phyloP scores from a whole-genome alignment of 129 eudicot genomes.

The Helichrysum umbraculigerum region DNA sequence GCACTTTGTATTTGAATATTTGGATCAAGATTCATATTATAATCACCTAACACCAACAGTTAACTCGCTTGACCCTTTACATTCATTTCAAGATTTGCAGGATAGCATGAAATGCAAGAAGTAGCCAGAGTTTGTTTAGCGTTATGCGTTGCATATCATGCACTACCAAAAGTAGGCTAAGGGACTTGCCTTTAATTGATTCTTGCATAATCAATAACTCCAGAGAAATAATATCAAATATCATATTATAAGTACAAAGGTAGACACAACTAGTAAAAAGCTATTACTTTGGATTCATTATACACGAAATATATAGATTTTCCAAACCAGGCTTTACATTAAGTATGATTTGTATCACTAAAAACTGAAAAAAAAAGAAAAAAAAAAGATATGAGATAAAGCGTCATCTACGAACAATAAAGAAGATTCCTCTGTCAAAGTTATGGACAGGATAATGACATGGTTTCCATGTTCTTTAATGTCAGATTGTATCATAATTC shows the following conservation, averaged over 20 bases:
- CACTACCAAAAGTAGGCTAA: background rate
- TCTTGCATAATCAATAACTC: no score
- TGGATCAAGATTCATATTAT: conserved; percentile 22
- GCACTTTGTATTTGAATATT: conserved; percentile 10
- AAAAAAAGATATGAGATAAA: background rate
- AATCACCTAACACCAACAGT: background rate
- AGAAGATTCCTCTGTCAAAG: conserved; percentile 11
- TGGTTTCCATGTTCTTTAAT: conserved; percentile 15
- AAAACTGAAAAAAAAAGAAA: background rate
- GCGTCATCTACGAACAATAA: background rate
- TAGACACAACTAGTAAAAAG: background rate
- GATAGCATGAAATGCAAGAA: background rate
- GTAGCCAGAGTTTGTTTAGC: no score
- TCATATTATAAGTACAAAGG: background rate
- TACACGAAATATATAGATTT: background rate
- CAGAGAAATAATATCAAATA: no score
- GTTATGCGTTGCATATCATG: background rate
- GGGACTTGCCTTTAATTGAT: no score
- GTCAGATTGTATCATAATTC: conserved; percentile 15
- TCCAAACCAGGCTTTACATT: background rate
- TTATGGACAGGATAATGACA: conserved; percentile 15
- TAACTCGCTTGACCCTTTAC: background rate
- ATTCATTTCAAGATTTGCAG: background rate
- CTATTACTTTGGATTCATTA: background rate
- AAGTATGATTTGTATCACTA: background rate